These are phyloP conservation scores for Cladosporium velox DNA, from an alignment of 2,329 filamentous ascomycete species.

Conservation along the genomic window DNA sequence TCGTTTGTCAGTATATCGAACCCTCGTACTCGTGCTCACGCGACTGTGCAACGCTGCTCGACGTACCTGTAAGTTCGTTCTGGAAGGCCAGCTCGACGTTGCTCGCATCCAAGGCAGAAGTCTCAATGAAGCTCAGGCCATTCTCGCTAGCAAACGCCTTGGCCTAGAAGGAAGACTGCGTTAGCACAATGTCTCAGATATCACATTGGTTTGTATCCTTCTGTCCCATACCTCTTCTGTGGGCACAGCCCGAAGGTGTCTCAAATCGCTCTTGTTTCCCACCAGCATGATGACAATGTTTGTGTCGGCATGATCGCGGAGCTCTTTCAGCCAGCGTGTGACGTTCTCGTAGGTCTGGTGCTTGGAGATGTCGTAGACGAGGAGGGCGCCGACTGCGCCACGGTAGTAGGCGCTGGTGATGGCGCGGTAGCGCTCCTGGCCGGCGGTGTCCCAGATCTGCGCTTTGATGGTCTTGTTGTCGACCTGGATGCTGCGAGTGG, in stretches of 20 bases:
- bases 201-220: neutral
- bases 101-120: constrained; percentile 95
- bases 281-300: constrained; percentile 99
- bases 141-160: constrained; percentile 90
- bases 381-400: constrained; percentile 91
- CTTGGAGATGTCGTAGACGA: constrained; percentile 99
- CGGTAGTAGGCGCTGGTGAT: constrained; percentile 99
- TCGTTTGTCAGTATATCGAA: neutral
- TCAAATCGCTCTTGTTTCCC: constrained; percentile 99
- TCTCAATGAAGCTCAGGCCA: constrained; percentile 92
- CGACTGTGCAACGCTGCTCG: neutral
- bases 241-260: constrained; percentile 92
- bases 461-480: constrained; percentile 99
- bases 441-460: constrained; percentile 99
- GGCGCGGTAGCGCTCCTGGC: constrained; percentile 97
- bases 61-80: constrained; percentile 94
- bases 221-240: constrained; percentile 68
- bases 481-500: constrained; percentile 96
- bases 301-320: constrained; percentile 94
- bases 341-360: constrained; percentile 99
- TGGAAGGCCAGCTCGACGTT: constrained; percentile 99
- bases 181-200: neutral
- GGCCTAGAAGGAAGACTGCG: constrained; percentile 48
- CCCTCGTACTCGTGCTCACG: neutral
- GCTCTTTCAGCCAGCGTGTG: constrained; percentile 97